phyloP scores from a whole-genome alignment of 768 basidiomycete species.

The Pulveroboletus sp. region DNA sequence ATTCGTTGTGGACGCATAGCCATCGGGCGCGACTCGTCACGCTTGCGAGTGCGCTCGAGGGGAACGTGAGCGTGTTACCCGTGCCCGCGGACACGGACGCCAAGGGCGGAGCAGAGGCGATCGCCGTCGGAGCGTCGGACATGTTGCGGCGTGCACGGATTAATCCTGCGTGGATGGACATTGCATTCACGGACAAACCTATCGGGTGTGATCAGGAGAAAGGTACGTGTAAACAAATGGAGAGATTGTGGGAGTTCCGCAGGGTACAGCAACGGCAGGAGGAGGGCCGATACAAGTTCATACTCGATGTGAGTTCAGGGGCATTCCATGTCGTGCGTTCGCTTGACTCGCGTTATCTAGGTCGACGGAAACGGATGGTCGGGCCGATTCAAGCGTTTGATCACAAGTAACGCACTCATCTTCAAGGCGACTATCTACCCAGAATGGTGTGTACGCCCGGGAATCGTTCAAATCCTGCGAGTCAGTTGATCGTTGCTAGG shows the following conservation, averaged over 20 bases:
- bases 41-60: too few relatives aligned
- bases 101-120: constrained; percentile 7
- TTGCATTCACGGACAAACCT: constrained; percentile 50
- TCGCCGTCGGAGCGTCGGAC: constrained; percentile 35
- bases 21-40: too few relatives aligned
- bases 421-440: constrained; percentile 73
- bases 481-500: constrained; percentile 35
- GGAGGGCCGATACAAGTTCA: constrained; percentile 58
- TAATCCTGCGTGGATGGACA: constrained; percentile 56
- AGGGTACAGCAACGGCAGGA: constrained; percentile 40
- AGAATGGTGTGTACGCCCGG: constrained; percentile 49
- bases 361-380: constrained; percentile 69
- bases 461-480: neutral
- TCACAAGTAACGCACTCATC: constrained; percentile 58
- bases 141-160: constrained; percentile 36
- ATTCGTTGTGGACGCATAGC: constrained; percentile 39
- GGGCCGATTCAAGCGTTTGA: constrained; percentile 61
- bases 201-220: constrained; percentile 35
- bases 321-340: neutral
- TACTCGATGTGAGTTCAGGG: constrained; percentile 44
- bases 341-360: constrained; percentile 22
- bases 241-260: constrained; percentile 48
- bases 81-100: constrained; percentile 18
- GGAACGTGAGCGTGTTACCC: constrained; percentile 35
- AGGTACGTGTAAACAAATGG: constrained; percentile 40